phyloP scores from a whole-genome alignment of 1,284 basidiomycete species.

The Mycosarcoma maydis region DNA sequence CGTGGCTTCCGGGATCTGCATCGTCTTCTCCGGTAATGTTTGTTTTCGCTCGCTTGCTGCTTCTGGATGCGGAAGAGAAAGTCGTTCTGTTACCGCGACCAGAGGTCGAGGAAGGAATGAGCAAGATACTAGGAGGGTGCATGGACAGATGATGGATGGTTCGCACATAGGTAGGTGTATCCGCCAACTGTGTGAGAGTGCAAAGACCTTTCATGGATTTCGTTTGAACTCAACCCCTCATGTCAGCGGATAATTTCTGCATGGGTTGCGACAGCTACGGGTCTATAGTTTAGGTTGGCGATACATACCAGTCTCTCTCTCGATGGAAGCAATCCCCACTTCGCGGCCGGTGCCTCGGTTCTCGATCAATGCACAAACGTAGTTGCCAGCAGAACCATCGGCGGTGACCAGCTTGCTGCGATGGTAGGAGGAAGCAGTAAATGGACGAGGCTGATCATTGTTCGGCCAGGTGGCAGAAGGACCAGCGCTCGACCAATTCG shows the following conservation, averaged over 20 bases:
- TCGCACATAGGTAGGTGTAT: conserved; percentile 76
- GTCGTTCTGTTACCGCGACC: background rate
- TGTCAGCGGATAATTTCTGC: background rate
- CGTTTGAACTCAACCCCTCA: background rate
- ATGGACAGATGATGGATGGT: conserved; percentile 85
- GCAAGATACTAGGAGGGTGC: conserved; percentile 76
- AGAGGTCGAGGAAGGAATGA: conserved; percentile 65
- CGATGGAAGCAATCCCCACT: conserved; percentile 84
- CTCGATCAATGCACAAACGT: conserved; percentile 45
- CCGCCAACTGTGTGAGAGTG: conserved; percentile 69
- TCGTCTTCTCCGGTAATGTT: background rate
- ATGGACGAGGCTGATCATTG: conserved; percentile 22
- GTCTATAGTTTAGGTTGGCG: background rate
- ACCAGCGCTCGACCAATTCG: background rate
- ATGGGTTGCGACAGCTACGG: background rate
- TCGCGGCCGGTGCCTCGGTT: conserved; percentile 75
- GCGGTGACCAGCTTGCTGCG: conserved; percentile 35
- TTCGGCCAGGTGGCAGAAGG: background rate
- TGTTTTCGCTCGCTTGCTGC: conserved; percentile 10
- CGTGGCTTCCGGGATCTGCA: background rate
- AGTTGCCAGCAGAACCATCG: conserved; percentile 31
- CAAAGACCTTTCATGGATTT: conserved; percentile 60
- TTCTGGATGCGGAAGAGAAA: background rate
- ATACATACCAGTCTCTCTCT: conserved; percentile 77
- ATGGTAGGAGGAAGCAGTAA: conserved; percentile 43